These are phyloP conservation scores for Globisporangium solare DNA, from an alignment of 352 stramenopile species.

Conservation along the genomic window DNA sequence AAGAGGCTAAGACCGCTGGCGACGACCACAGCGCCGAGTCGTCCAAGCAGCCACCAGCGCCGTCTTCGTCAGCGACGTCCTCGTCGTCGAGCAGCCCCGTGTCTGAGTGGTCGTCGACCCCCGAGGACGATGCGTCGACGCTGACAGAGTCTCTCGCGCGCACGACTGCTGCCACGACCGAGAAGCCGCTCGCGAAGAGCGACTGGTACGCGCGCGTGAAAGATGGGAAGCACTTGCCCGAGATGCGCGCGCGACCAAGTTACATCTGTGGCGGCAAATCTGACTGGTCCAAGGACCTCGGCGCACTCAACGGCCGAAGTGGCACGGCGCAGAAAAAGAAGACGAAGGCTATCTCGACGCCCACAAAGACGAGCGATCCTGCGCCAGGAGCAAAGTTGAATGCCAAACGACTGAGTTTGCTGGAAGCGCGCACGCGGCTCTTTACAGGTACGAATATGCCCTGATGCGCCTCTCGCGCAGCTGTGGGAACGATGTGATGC, in stretches of 20 bases:
- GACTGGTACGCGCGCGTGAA: slow-evolving; percentile 51
- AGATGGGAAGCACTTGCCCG: slow-evolving; percentile 39
- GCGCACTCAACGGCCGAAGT: slow-evolving; percentile 14
- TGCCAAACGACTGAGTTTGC: slow-evolving; percentile 41
- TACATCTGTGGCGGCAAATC: slow-evolving; percentile 62
- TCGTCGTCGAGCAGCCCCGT: slow-evolving; percentile 34
- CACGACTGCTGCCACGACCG: slow-evolving; percentile 7
- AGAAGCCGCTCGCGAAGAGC: slow-evolving; percentile 19
- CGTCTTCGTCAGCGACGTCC: slow-evolving; percentile 8
- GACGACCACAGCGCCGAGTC: not conserved
- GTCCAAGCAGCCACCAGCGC: slow-evolving; percentile 2
- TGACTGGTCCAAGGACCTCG: slow-evolving; percentile 53
- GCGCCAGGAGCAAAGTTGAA: slow-evolving; percentile 17
- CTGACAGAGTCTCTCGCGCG: slow-evolving; percentile 9
- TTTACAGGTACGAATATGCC: slow-evolving; percentile 22
- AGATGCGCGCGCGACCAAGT: slow-evolving; percentile 48
- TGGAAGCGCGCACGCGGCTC: slow-evolving; percentile 43
- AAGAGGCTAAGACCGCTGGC: slow-evolving; percentile 6
- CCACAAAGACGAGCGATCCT: slow-evolving; percentile 13
- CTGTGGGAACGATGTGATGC: too few species aligned
- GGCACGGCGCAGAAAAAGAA: not conserved
- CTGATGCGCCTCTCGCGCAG: too few species aligned
- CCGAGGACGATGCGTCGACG: slow-evolving; percentile 34
- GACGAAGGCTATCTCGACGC: not conserved
- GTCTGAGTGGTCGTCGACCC: slow-evolving; percentile 42